Evolutionary conservation across 257 asterid genomes (phyloP).

Genomic region (Nicotiana tabacum): DNA sequence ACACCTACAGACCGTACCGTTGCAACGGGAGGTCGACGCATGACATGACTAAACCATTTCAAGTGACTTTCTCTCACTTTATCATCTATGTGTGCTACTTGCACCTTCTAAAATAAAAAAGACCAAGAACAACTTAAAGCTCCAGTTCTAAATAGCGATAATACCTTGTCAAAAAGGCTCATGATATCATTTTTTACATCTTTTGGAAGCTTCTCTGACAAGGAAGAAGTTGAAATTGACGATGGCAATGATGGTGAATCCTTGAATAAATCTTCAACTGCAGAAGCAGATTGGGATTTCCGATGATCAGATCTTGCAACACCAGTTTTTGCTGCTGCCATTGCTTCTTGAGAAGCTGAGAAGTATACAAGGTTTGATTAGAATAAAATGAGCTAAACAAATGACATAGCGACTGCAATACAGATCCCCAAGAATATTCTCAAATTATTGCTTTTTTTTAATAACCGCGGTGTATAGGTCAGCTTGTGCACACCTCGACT

Average conservation of each 20-base stretch:
- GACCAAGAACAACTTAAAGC: background rate
- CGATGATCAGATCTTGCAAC: slow-evolving; percentile 34
- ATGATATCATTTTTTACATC: slow-evolving; percentile 82
- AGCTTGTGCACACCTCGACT: no score
- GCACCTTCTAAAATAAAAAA: background rate
- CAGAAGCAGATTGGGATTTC: slow-evolving; percentile 48
- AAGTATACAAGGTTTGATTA: background rate
- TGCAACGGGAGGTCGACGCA: background rate
- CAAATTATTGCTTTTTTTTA: no score
- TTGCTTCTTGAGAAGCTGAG: slow-evolving; percentile 70
- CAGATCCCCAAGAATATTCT: background rate
- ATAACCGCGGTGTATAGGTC: no score
- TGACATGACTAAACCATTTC: background rate
- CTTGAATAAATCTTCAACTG: slow-evolving; percentile 74
- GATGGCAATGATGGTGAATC: slow-evolving; percentile 36
- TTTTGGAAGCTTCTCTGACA: slow-evolving; percentile 51
- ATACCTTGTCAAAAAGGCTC: slow-evolving; percentile 97
- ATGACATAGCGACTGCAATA: background rate
- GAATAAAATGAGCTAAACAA: slow-evolving; percentile 6
- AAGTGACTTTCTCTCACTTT: background rate
- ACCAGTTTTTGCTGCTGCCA: slow-evolving; percentile 39
- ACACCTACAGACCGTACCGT: background rate
- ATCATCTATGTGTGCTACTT: background rate
- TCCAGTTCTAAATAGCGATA: background rate
- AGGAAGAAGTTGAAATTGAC: slow-evolving; percentile 43